These are phyloP conservation scores for Penicilliopsis zonata DNA, from an alignment of 495 filamentous ascomycete genomes.

Conservation along the genomic window DNA sequence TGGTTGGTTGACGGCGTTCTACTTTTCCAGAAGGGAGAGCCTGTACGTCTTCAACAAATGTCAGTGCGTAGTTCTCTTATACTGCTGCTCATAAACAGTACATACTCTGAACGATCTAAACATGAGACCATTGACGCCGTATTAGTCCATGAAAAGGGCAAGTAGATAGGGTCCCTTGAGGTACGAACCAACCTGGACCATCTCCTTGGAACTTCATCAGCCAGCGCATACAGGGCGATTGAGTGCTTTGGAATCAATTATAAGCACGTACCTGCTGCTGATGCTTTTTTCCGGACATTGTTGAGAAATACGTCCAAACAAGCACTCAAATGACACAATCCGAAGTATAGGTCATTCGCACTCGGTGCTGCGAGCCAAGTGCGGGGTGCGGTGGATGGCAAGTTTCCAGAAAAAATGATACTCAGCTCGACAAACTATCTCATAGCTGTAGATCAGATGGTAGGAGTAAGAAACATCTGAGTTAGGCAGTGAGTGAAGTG, in stretches of 20 bases:
- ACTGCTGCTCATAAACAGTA: conserved; percentile 6
- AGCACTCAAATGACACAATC: conserved; percentile 10
- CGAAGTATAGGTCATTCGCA: conserved; percentile 10
- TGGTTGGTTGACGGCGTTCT: conserved; percentile 30
- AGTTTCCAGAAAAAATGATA: too few species aligned
- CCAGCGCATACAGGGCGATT: not conserved
- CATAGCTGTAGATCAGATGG: too few species aligned
- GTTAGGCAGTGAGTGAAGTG: too few species aligned
- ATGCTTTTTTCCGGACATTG: conserved; percentile 52
- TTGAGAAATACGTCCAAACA: conserved; percentile 5
- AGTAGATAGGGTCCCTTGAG: conserved; percentile 14
- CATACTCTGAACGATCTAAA: conserved; percentile 41
- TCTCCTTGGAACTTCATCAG: conserved; percentile 54
- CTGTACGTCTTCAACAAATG: conserved; percentile 43
- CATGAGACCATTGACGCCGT: conserved; percentile 13
- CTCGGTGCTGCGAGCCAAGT: too few species aligned
- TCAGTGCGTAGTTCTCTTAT: conserved; percentile 13
- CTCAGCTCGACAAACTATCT: too few species aligned
- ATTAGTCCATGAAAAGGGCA: conserved; percentile 13
- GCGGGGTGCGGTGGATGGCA: too few species aligned
- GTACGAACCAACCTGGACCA: conserved; percentile 96
- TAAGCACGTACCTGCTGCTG: conserved; percentile 53
- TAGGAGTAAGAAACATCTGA: too few species aligned
- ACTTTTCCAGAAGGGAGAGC: conserved; percentile 85
- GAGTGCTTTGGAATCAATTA: not conserved